Conservation (phyloP, 1,284 basidiomycete species). For the Athelia sp. region DNA sequence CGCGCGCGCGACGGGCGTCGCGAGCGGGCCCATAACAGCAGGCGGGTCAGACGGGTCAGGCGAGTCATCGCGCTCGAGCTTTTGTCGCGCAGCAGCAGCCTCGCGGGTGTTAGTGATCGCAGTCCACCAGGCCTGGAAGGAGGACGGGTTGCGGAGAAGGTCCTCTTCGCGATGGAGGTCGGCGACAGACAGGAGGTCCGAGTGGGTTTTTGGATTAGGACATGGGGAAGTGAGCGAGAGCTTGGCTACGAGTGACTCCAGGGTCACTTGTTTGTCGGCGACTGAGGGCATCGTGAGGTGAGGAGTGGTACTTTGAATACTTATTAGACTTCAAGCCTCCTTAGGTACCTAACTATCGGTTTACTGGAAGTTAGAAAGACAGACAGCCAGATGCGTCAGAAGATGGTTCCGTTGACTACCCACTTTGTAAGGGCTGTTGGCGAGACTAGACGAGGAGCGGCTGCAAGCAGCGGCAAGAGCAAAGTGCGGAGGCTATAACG, state of each 20-base stretch:
- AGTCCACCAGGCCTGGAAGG: conserved; percentile 88
- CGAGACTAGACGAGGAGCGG: too few relatives aligned
- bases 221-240: conserved; percentile 86
- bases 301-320: too few relatives aligned
- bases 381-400: too few relatives aligned
- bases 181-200: conserved; percentile 68
- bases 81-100: conserved; percentile 50
- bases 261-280: conserved; percentile 34
- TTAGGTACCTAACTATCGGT: too few relatives aligned
- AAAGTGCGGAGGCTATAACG: too few relatives aligned
- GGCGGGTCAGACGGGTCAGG: conserved; percentile 39
- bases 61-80: conserved; percentile 45
- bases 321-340: too few relatives aligned
- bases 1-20: conserved; percentile 66
- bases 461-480: too few relatives aligned
- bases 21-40: conserved; percentile 66
- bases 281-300: conserved; percentile 58
- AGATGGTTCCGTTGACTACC: too few relatives aligned
- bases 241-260: conserved; percentile 49
- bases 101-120: conserved; percentile 81
- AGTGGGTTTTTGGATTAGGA: conserved; percentile 77
- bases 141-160: conserved; percentile 87
- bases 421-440: too few relatives aligned
- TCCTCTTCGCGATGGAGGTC: conserved; percentile 94
- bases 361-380: too few relatives aligned